Evolutionary conservation across 495 filamentous ascomycete species (phyloP).

Genomic region (Schizothecium vesticola): DNA sequence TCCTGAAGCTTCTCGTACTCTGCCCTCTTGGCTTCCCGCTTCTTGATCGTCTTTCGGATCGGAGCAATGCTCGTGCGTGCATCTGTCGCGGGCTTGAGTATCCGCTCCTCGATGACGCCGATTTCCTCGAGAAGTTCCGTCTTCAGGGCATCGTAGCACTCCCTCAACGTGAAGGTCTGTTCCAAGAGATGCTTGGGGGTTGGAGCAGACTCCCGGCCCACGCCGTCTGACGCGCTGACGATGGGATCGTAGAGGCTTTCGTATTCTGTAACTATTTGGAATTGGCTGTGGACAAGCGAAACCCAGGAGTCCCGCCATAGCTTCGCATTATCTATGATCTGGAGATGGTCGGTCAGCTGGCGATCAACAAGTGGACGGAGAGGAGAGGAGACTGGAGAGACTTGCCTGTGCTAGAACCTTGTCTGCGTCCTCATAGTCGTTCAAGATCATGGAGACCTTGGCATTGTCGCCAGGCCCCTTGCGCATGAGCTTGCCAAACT

Average conservation of each 20-base stretch:
- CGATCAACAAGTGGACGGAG: neutral
- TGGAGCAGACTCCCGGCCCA: constrained; percentile 49
- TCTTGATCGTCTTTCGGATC: constrained; percentile 87
- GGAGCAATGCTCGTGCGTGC: constrained; percentile 68
- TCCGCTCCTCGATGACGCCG: constrained; percentile 60
- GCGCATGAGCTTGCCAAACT: constrained; percentile 66
- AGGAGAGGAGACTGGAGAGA: neutral
- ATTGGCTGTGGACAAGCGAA: constrained; percentile 65
- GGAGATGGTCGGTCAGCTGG: neutral
- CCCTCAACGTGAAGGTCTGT: constrained; percentile 61
- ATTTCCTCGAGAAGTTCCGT: constrained; percentile 72
- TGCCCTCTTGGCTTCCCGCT: constrained; percentile 80
- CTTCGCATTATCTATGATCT: constrained; percentile 80
- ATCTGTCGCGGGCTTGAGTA: constrained; percentile 67
- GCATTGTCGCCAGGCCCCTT: constrained; percentile 69
- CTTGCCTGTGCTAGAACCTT: constrained; percentile 65
- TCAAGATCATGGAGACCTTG: constrained; percentile 68
- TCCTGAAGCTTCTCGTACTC: constrained; percentile 82
- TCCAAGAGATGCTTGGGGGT: constrained; percentile 62
- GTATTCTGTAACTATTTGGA: constrained; percentile 63
- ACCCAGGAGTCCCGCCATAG: constrained; percentile 85
- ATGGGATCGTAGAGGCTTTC: constrained; percentile 81
- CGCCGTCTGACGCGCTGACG: constrained; percentile 50
- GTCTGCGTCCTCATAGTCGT: constrained; percentile 81
- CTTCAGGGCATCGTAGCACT: constrained; percentile 68